Evolutionary conservation across 495 filamentous ascomycete species (phyloP), one percentile per base, ranked within the genome.

Genomic region (Amorphotheca resinae): DNA sequence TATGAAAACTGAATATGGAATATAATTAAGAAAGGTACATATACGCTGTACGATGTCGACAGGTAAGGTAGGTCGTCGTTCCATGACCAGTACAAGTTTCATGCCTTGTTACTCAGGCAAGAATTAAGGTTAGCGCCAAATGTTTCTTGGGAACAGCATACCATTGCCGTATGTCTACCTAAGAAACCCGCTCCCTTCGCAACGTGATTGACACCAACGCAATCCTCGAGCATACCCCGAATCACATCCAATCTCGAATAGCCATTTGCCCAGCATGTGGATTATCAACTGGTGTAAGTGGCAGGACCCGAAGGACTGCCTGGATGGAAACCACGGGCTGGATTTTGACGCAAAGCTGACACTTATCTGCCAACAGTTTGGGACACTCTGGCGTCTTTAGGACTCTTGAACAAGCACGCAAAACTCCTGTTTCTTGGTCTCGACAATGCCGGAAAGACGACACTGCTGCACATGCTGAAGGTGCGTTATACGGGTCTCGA

Each of bases 401-500:
- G 93, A 45, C 76, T 98, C 51, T 69, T 85, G 46, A 96, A 96
- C 76, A 96, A 98, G 75, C 84, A 94, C 61, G 86, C 82, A 50
- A 93, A 94, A 73, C 77, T 94, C 33, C 76, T 93, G 41, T 93
- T 93, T 64, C 79, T 95, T 34, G 87, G 89, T 46, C 80, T 95
- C 46, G 91, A 98, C 64, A 95, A 95, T 73, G 91, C 91, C 36
- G 91, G 89, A 62, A 95, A 98, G 71, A 98, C 93, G 15, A 96
- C 91, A 23, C 65, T 89, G 41, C 64, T 91, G 51, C 83, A 89
- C 62, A 88, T 91, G 87, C 62, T 93, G 61, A 95, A 95, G 83
- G 83, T 86, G 62, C 57, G 77, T 56, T 42, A 43, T 36, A 33
- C 22, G 18, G 22, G n/a, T 9, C 14, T 60, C 22, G 11, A 4